Conservation (phyloP, 352 stramenopile species). For the Pythium chondricola region DNA sequence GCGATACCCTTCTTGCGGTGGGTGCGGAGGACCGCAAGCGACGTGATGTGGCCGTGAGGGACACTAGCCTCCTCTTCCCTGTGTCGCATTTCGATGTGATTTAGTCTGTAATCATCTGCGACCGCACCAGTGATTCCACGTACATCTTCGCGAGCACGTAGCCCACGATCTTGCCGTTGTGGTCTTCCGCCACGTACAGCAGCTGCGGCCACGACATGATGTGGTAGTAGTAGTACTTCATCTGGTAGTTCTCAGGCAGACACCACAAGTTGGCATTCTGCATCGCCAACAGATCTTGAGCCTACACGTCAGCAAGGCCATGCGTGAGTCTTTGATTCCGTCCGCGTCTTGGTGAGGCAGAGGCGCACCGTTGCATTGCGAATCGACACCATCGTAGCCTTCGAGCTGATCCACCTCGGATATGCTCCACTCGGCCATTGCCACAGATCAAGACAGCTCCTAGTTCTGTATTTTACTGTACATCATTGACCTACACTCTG, state of each 20-base stretch:
- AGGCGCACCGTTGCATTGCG: conserved; percentile 86
- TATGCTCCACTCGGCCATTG: no score
- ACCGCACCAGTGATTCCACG: conserved; percentile 15
- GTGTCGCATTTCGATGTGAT: no score
- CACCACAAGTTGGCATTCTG: conserved; percentile 99
- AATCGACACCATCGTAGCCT: conserved; percentile 95
- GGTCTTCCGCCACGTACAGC: conserved; percentile 97
- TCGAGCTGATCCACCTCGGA: no score
- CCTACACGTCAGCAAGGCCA: conserved; percentile 24
- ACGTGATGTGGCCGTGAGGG: conserved; percentile 96
- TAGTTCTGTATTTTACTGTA: no score
- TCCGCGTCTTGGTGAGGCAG: no score
- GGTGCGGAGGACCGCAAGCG: conserved; percentile 94
- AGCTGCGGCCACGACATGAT: conserved; percentile 99
- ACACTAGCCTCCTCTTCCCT: conserved; percentile 27
- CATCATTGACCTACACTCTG: no score
- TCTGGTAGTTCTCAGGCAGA: conserved; percentile 99
- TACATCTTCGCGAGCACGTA: conserved; percentile 99
- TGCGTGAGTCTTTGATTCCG: no score
- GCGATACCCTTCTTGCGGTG: conserved; percentile 97
- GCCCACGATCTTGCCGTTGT: conserved; percentile 97
- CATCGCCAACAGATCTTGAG: conserved; percentile 96
- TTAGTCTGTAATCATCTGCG: no score
- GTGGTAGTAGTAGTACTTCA: conserved; percentile 99
- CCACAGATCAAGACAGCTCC: no score